Base-by-base conservation (phyloP, 2,329 filamentous ascomycete genomes). In the Domatiomyces globalis region DNA sequence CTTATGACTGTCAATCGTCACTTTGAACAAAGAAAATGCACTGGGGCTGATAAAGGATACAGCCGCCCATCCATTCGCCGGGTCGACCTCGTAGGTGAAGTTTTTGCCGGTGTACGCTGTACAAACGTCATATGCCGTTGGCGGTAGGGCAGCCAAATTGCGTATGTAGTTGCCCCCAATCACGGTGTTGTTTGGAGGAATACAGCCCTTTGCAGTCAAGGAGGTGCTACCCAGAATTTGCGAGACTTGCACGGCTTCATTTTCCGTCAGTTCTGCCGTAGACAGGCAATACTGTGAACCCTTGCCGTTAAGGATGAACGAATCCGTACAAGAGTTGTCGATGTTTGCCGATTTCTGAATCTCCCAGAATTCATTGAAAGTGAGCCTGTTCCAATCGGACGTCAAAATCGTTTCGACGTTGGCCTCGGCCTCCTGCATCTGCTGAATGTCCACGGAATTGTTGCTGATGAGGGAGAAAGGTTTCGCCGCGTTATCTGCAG, bases 281-380 rank as follows among this genome's bases (percentile, higher is more conserved):
- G 69, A 61, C 43, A 74, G 67, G 60, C 79, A 82, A 46, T 73
- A 65, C 0, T 78, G 73, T 1, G 69, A 67, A 2, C 79, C 79
- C 57, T 79, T 77, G 20, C 80, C 80, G 52, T 84, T 83, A 49
- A 83, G 69, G 9, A 83, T 64, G 15, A 84, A 67, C 0, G 78
- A 73, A 59, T 81, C 79, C 55, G 77, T 77, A 65, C 80, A 83
- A 0, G 71, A 67, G 19, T 75, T 67, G 3, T 73, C 66, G 22
- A 66, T 55, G 29, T 64, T 53, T 0, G 64, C 65, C 9, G 63
- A 60, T 5, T 60, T 57, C 25, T 64, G 54, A 6, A 62, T 62
- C 17, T 54, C 56, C 55, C 63, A 65, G 36, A 69, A 67, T 42
- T 76, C 64, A 2, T 69, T 62, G 0, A 77, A 80, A 0, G 74